Conservation (phyloP, 208 protist species). For the Trypanosoma melophagium region DNA sequence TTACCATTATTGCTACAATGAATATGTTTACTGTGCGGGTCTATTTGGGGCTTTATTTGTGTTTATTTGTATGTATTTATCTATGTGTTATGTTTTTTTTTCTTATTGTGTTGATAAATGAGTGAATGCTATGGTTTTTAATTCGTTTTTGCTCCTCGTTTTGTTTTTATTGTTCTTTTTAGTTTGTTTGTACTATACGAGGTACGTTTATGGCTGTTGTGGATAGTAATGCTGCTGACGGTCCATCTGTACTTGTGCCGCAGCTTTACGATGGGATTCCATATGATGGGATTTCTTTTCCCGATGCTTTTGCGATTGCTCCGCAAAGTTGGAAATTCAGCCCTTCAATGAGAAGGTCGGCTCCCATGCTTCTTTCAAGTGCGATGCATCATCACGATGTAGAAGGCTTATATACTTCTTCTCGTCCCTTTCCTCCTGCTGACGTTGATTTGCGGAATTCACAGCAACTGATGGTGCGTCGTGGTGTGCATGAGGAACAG, state of each 20-base stretch:
- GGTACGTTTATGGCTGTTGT: background rate
- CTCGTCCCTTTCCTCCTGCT: background rate
- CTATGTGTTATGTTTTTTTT: conserved; percentile 18
- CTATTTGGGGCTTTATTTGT: conserved; percentile 5
- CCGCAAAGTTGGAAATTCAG: conserved; percentile 9
- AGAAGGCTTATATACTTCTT: too few relatives aligned
- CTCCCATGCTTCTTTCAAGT: background rate
- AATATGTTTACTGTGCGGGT: conserved; percentile 6
- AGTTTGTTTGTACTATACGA: too few relatives aligned
- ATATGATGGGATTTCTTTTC: conserved; percentile 24
- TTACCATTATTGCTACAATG: conserved; percentile 4
- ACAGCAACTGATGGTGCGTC: background rate
- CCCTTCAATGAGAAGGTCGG: background rate
- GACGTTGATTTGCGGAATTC: background rate
- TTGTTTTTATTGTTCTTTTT: conserved; percentile 9
- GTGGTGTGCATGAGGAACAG: conserved; percentile 27
- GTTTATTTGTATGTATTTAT: background rate
- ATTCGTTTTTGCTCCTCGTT: conserved; percentile 20
- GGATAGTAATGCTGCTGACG: background rate
- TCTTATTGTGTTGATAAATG: background rate
- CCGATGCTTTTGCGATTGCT: conserved; percentile 29
- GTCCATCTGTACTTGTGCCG: conserved; percentile 15
- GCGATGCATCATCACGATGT: background rate
- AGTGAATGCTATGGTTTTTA: background rate
- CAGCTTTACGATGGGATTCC: conserved; percentile 21